Conservation (phyloP, 305 asterid species). For the Stenogyne calaminthoides region DNA sequence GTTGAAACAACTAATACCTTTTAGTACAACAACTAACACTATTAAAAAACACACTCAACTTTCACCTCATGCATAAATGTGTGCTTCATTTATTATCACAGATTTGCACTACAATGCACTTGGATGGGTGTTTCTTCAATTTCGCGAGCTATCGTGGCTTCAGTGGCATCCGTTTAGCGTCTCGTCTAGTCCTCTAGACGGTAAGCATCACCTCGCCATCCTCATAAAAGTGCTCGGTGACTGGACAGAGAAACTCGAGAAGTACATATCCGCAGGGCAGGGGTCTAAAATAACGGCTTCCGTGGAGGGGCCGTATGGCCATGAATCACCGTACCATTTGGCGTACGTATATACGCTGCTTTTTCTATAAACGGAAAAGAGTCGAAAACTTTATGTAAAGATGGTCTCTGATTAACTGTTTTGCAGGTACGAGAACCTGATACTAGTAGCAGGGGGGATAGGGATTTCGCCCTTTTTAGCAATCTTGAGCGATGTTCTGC, state of each 20-base stretch:
- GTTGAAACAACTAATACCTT: no score
- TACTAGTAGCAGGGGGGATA: conserved; percentile 88
- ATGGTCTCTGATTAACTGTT: not conserved
- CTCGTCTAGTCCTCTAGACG: conserved; percentile 81
- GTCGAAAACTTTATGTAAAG: no score
- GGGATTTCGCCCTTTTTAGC: conserved; percentile 91
- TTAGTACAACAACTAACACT: no score
- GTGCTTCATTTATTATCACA: not conserved
- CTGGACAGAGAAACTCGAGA: conserved; percentile 71
- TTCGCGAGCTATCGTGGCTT: conserved; percentile 72
- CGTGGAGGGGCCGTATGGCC: conserved; percentile 93
- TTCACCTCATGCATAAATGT: no score
- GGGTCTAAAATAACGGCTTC: conserved; percentile 55
- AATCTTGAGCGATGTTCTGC: conserved; percentile 75
- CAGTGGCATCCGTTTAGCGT: conserved; percentile 98
- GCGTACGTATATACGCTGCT: conserved; percentile 48
- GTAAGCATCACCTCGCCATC: conserved; percentile 61
- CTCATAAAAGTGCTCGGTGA: conserved; percentile 82
- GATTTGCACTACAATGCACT: conserved; percentile 84
- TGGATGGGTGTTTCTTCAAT: conserved; percentile 81
- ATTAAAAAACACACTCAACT: no score
- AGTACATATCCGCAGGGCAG: conserved; percentile 40
- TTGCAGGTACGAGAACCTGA: conserved; percentile 75
- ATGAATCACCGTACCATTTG: conserved; percentile 79
- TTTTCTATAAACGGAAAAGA: not conserved